These are phyloP conservation scores for Oidium heveae DNA, from an alignment of 2,329 filamentous ascomycete species.

Conservation along the genomic window DNA sequence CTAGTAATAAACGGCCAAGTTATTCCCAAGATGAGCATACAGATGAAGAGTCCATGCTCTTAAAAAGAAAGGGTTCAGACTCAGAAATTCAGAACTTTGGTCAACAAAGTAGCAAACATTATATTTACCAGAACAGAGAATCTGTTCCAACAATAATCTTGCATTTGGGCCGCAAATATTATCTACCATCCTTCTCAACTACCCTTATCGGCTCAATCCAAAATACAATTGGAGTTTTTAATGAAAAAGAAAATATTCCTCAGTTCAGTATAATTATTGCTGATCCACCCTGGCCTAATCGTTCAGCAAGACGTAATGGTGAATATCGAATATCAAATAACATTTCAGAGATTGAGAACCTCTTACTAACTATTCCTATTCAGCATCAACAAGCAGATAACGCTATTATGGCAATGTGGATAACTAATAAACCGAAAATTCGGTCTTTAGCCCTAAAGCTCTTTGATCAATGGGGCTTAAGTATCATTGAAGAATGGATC, in stretches of 20 bases:
- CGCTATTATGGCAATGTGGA: constrained; percentile 46
- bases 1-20: neutral
- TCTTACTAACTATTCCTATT: constrained; percentile 32
- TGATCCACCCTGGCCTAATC: constrained; percentile 64
- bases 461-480: constrained; percentile 41
- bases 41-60: neutral
- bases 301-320: constrained; percentile 38
- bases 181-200: constrained; percentile 18
- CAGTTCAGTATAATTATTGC: constrained; percentile 43
- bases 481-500: constrained; percentile 43
- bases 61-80: neutral
- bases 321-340: constrained; percentile 23
- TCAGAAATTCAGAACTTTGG: no score
- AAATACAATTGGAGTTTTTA: constrained; percentile 18
- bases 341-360: constrained; percentile 18
- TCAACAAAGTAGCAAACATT: no score
- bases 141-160: neutral
- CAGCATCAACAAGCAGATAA: constrained; percentile 18
- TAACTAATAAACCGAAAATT: constrained; percentile 42
- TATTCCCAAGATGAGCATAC: neutral
- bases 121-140: neutral
- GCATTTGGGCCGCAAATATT: neutral
- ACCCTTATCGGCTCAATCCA: constrained; percentile 25
- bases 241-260: constrained; percentile 16
- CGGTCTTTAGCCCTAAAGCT: constrained; percentile 30